Evolutionary conservation across 1,139 yeast species (phyloP).

Genomic region (Yamadazyma atmosphaerica): DNA sequence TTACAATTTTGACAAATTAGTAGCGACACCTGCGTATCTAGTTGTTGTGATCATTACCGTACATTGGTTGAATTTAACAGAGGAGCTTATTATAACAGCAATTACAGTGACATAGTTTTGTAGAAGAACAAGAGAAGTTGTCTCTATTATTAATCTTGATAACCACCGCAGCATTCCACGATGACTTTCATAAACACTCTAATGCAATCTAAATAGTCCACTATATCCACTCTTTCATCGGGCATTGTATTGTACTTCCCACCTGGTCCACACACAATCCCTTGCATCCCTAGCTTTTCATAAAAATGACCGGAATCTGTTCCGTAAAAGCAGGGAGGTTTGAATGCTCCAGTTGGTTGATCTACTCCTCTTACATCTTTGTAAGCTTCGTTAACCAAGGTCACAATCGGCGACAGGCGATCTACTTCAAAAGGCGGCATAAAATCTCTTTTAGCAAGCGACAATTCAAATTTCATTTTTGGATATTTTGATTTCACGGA

Average conservation of each 20-base stretch:
- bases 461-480: conserved; percentile 22
- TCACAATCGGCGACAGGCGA: conserved; percentile 20
- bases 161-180: conserved; percentile 14
- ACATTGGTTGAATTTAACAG: no score
- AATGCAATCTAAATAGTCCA: conserved; percentile 16
- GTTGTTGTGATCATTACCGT: no score
- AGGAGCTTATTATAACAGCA: no score
- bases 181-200: conserved; percentile 14
- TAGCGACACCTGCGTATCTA: no score
- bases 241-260: conserved; percentile 17
- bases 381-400: conserved; percentile 17
- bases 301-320: conserved; percentile 27
- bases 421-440: conserved; percentile 27
- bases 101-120: no score
- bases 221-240: conserved; percentile 15
- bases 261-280: conserved; percentile 17
- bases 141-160: conserved; percentile 8
- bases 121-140: no score
- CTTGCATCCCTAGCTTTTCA: conserved; percentile 21
- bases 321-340: conserved; percentile 26
- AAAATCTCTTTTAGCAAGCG: conserved; percentile 20
- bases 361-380: conserved; percentile 17
- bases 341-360: conserved; percentile 25
- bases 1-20: no score
- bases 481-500: conserved; percentile 20